Evolutionary conservation across 495 filamentous ascomycete species (phyloP).

Genomic region (Neurospora hispaniola): DNA sequence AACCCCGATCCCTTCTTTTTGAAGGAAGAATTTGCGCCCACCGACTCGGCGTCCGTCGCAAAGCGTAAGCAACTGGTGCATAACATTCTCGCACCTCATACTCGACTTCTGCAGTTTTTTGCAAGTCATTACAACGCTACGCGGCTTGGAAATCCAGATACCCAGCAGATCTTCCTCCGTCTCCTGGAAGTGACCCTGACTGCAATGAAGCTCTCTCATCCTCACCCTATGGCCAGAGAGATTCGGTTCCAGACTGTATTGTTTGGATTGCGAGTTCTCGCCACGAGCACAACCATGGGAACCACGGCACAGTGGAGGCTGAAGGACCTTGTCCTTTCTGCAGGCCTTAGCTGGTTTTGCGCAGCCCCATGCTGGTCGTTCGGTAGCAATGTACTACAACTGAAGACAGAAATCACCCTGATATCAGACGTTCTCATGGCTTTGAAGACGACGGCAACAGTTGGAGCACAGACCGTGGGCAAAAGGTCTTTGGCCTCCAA

Average conservation of each 20-base stretch:
- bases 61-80: constrained; percentile 68
- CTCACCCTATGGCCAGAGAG: constrained; percentile 82
- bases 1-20: constrained; percentile 81
- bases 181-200: constrained; percentile 65
- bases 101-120: constrained; percentile 76
- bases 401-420: constrained; percentile 82
- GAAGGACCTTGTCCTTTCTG: constrained; percentile 80
- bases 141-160: constrained; percentile 65
- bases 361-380: constrained; percentile 84
- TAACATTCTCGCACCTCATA: constrained; percentile 73
- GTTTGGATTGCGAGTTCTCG: constrained; percentile 67
- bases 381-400: constrained; percentile 82
- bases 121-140: constrained; percentile 90
- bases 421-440: constrained; percentile 63
- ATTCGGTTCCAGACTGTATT: constrained; percentile 79
- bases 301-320: constrained; percentile 55
- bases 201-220: constrained; percentile 54
- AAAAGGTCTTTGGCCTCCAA: constrained; percentile 60
- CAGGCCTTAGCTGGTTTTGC: constrained; percentile 79
- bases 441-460: constrained; percentile 44
- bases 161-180: constrained; percentile 68
- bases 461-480: constrained; percentile 44
- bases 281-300: constrained; percentile 53
- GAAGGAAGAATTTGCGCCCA: constrained; percentile 86
- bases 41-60: constrained; percentile 64